Evolutionary conservation across 345 rosid species (phyloP).

Genomic region (Hibiscus trionum): DNA sequence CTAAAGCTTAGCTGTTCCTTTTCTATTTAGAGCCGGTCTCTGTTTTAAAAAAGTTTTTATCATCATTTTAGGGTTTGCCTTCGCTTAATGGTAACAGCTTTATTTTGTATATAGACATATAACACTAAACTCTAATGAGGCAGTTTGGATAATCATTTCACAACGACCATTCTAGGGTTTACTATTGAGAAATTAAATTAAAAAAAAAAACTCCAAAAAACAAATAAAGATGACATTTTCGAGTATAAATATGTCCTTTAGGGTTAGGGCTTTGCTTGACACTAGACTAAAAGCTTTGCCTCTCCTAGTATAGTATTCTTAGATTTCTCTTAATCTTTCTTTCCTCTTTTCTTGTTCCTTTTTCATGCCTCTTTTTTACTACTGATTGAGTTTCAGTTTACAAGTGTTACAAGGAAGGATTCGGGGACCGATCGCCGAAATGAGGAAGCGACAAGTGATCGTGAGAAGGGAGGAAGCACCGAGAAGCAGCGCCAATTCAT

Average conservation of each 20-base stretch:
- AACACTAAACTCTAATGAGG: conserved; percentile 1
- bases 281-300: not conserved
- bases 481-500: conserved; percentile 33
- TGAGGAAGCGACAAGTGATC: conserved; percentile 76
- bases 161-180: conserved; percentile 26
- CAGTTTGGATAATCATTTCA: conserved; percentile 36
- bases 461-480: conserved; percentile 46
- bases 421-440: conserved; percentile 13
- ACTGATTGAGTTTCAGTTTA: conserved; percentile 4
- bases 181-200: not conserved
- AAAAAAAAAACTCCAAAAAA: not conserved
- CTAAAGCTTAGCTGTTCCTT: conserved; percentile 34
- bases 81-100: too few species aligned
- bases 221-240: not conserved
- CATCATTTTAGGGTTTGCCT: conserved; percentile 32
- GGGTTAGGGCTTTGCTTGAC: conserved; percentile 41
- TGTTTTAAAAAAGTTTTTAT: conserved; percentile 15
- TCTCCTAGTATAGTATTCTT: not conserved
- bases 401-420: conserved; percentile 5
- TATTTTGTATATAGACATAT: not conserved
- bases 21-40: conserved; percentile 39
- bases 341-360: not conserved
- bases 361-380: not conserved
- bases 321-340: conserved; percentile 8
- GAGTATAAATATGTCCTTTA: conserved; percentile 25